These are phyloP conservation scores for Ogataea paraovalis DNA, from an alignment of 805 yeast species.

Conservation along the genomic window DNA sequence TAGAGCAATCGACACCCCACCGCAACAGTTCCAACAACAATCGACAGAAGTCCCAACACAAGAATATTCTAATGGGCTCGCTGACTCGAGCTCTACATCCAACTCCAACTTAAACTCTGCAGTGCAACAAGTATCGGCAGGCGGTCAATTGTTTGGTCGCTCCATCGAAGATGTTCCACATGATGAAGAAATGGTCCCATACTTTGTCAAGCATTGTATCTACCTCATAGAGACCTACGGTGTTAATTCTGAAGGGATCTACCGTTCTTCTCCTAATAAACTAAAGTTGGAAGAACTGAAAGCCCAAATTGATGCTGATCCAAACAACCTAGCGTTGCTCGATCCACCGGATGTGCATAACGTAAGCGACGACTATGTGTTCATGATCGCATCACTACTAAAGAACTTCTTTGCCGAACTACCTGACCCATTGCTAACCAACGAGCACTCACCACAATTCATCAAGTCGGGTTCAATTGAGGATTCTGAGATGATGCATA, in stretches of 20 bases:
- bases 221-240: slow-evolving; percentile 85
- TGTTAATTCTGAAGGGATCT: slow-evolving; percentile 80
- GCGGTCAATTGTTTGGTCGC: slow-evolving; percentile 66
- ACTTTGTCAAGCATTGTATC: slow-evolving; percentile 83
- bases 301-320: slow-evolving; percentile 70
- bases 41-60: neutral
- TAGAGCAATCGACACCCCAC: slow-evolving; percentile 15
- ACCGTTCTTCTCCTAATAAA: slow-evolving; percentile 78
- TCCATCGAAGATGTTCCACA: slow-evolving; percentile 76
- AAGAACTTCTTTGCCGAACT: slow-evolving; percentile 79
- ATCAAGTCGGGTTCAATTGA: slow-evolving; percentile 67
- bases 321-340: slow-evolving; percentile 51
- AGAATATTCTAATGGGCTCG: neutral
- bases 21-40: neutral
- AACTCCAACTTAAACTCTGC: no score
- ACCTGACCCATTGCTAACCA: slow-evolving; percentile 82
- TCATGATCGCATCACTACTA: slow-evolving; percentile 80
- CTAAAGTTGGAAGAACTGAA: slow-evolving; percentile 69
- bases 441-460: slow-evolving; percentile 56
- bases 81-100: neutral
- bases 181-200: slow-evolving; percentile 91
- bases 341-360: slow-evolving; percentile 52
- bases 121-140: no score
- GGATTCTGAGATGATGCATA: slow-evolving; percentile 51
- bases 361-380: slow-evolving; percentile 75